Evolutionary conservation across 768 basidiomycete species (phyloP).

Genomic region (Hygrophorus russula): DNA sequence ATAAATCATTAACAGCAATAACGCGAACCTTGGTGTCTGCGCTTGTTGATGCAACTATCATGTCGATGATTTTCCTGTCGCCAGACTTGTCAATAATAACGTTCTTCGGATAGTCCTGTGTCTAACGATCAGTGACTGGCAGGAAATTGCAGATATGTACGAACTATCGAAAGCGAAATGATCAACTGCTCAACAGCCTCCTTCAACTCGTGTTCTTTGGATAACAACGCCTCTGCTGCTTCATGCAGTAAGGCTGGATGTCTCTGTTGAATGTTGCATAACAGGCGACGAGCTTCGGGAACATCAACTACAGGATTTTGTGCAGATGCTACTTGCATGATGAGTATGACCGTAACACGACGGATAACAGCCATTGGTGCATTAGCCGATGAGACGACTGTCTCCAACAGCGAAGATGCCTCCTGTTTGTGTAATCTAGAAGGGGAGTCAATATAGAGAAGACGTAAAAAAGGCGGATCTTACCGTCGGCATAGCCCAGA

Average conservation of each 20-base stretch:
- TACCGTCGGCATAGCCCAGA: constrained; percentile 10
- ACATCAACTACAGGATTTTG: constrained; percentile 12
- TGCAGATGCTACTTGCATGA: constrained; percentile 16
- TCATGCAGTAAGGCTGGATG: constrained; percentile 39
- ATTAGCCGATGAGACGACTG: constrained; percentile 22
- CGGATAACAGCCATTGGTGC: constrained; percentile 23
- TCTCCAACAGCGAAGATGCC: constrained; percentile 23
- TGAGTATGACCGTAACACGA: constrained; percentile 17
- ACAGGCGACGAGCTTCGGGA: constrained; percentile 25
- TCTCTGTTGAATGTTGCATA: constrained; percentile 56
- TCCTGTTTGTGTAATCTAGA: constrained; percentile 22
- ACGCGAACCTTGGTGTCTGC: constrained; percentile 51
- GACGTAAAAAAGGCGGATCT: background rate
- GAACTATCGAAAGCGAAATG: constrained; percentile 47
- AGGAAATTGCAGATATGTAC: constrained; percentile 5
- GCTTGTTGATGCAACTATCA: constrained; percentile 45
- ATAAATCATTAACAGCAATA: constrained; percentile 46
- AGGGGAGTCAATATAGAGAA: background rate
- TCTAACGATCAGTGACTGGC: background rate
- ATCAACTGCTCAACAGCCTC: constrained; percentile 42
- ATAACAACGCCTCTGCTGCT: constrained; percentile 25
- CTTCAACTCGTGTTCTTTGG: constrained; percentile 23
- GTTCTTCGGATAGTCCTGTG: background rate
- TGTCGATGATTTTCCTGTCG: constrained; percentile 17
- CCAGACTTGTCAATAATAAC: background rate